A percentile compares a stretch with the other conserved stretches of the same genome.
phyloP scores from a whole-genome alignment of 305 asterid species.

The Fraxinus baroniana region DNA sequence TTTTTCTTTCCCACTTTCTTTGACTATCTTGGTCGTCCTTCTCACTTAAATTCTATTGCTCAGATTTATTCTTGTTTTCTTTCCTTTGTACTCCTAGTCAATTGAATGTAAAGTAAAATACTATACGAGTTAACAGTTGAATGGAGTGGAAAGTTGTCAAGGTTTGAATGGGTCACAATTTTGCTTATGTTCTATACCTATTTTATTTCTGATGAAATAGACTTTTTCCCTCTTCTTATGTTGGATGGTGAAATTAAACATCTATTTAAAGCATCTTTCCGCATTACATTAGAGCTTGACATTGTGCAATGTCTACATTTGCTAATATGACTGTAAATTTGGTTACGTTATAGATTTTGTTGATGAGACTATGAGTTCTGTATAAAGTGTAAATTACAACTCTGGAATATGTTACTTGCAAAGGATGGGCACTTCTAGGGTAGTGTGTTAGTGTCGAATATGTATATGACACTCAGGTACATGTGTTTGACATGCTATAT shows the following conservation, averaged over 20 bases:
- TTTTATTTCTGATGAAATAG: neutral
- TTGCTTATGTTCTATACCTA: neutral
- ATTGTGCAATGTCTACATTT: neutral
- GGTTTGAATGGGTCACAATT: neutral
- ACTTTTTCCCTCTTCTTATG: neutral
- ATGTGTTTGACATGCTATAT: neutral
- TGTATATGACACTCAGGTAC: neutral
- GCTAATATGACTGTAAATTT: neutral
- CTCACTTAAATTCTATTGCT: neutral
- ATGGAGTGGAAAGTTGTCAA: neutral
- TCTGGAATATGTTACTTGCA: neutral
- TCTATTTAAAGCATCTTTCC: neutral
- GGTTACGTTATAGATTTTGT: neutral
- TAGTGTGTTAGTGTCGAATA: neutral
- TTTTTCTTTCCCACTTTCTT: neutral
- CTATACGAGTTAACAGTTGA: neutral
- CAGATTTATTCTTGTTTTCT: neutral
- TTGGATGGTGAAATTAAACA: neutral
- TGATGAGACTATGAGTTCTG: neutral
- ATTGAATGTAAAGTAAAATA: neutral
- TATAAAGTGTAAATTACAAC: neutral
- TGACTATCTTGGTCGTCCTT: neutral
- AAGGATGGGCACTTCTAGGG: neutral
- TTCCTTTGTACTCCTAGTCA: neutral
- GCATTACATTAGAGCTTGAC: neutral